Evolutionary conservation across 2,329 filamentous ascomycete genomes (phyloP).

Genomic region (Pestalotiopsis sp.): DNA sequence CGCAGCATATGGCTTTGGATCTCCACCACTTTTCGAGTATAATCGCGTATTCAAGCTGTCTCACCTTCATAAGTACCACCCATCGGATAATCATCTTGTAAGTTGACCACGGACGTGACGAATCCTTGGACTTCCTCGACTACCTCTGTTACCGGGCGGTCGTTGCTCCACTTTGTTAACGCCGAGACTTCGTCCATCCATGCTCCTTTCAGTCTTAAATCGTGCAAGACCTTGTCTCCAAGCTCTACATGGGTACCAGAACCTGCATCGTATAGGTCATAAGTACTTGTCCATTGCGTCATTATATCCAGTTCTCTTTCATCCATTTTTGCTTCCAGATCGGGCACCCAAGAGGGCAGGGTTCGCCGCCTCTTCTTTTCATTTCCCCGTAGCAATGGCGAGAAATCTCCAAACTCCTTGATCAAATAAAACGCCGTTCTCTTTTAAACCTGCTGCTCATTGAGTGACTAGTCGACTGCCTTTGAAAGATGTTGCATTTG

Average conservation of each 20-base stretch:
- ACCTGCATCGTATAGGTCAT: not conserved
- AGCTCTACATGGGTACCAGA: not conserved
- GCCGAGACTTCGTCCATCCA: not conserved
- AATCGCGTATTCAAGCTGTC: too few species aligned
- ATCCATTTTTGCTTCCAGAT: not conserved
- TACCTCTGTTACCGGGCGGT: not conserved
- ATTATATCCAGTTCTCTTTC: accelerated
- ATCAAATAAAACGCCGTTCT: not conserved
- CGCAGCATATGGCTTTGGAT: too few species aligned
- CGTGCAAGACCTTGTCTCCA: not conserved
- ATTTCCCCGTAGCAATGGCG: not conserved
- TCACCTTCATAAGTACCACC: not conserved
- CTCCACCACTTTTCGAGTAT: too few species aligned
- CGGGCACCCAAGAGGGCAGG: not conserved
- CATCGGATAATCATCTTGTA: not conserved
- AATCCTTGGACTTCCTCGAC: not conserved
- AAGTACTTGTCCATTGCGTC: not conserved
- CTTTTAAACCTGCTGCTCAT: not conserved
- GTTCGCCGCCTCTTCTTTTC: not conserved
- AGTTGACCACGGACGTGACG: not conserved
- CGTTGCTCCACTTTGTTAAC: not conserved
- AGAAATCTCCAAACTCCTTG: not conserved
- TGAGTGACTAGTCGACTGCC: not conserved
- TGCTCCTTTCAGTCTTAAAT: not conserved
- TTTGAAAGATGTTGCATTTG: conserved; percentile 21